A percentile compares a stretch with the other conserved stretches of the same genome.
These are phyloP conservation scores for Zizania palustris DNA, from an alignment of 202 grass and related monocot species.

Conservation along the genomic window DNA sequence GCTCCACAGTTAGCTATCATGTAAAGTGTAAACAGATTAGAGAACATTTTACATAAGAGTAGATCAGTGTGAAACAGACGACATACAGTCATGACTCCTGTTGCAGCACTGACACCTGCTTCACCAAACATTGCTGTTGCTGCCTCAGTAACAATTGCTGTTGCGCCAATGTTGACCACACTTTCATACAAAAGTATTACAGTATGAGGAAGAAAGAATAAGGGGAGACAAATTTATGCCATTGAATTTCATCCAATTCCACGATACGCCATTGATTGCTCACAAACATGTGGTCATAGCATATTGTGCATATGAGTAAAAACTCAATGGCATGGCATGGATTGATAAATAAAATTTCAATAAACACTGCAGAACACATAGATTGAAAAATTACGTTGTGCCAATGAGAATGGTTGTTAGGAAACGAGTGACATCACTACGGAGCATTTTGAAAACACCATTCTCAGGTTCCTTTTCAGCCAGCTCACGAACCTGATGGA, in stretches of 20 bases:
- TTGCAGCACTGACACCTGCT: constrained; percentile 90
- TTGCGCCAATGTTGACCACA: constrained; percentile 95
- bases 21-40: neutral
- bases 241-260: neutral
- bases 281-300: neutral
- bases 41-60: constrained; percentile 7
- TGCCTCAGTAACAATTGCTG: constrained; percentile 96
- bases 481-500: constrained; percentile 74
- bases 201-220: constrained; percentile 21
- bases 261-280: neutral
- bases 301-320: neutral
- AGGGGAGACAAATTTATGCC: neutral
- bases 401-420: constrained; percentile 99
- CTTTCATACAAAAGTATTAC: constrained; percentile 50
- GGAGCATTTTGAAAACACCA: constrained; percentile 98
- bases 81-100: constrained; percentile 96
- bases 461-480: constrained; percentile 96
- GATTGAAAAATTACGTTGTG: constrained; percentile 77
- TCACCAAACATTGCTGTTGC: constrained; percentile 97
- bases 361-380: constrained; percentile 17
- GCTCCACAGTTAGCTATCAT: neutral
- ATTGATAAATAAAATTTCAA: constrained; percentile 21
- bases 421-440: constrained; percentile 90
- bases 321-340: neutral
- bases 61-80: constrained; percentile 29